Conservation (phyloP, 495 filamentous ascomycete genomes). For the Poronia punctata region DNA sequence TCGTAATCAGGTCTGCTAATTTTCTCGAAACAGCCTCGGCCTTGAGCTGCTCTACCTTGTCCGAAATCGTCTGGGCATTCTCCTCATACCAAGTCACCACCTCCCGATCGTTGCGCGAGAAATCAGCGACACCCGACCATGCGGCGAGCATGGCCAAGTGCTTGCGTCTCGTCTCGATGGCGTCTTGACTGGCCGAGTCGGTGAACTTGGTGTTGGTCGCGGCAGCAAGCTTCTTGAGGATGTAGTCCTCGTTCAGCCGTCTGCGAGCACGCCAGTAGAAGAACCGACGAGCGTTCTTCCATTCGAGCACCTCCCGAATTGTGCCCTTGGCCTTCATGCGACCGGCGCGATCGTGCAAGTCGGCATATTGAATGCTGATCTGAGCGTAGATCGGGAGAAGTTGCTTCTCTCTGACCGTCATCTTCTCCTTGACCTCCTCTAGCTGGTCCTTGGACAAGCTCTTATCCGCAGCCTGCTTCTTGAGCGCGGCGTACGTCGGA, state of each 20-base stretch:
- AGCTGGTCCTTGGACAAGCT: conserved; percentile 65
- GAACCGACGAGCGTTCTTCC: conserved; percentile 90
- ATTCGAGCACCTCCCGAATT: conserved; percentile 76
- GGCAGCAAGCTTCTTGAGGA: conserved; percentile 76
- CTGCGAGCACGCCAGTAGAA: conserved; percentile 99
- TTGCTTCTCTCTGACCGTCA: conserved; percentile 79
- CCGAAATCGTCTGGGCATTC: conserved; percentile 71
- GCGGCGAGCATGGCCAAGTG: conserved; percentile 65
- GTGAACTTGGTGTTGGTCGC: conserved; percentile 33
- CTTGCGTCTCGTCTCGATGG: conserved; percentile 46
- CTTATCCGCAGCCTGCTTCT: conserved; percentile 64
- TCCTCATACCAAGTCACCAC: conserved; percentile 98
- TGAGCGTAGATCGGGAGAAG: conserved; percentile 90
- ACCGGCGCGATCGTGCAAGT: conserved; percentile 93
- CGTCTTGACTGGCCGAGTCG: conserved; percentile 33
- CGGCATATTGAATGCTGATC: conserved; percentile 89
- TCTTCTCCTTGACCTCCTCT: conserved; percentile 72
- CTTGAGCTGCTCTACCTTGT: conserved; percentile 74
- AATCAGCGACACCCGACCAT: conserved; percentile 67
- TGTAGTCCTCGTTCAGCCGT: conserved; percentile 91
- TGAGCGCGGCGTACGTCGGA: conserved; percentile 70
- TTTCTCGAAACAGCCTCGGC: conserved; percentile 69
- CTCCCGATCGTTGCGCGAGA: conserved; percentile 68
- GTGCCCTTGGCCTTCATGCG: conserved; percentile 96
- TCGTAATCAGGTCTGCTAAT: conserved; percentile 68